Evolutionary conservation across 805 yeast genomes (phyloP).

Genomic region (Zygotorulaspora chibaensis): DNA sequence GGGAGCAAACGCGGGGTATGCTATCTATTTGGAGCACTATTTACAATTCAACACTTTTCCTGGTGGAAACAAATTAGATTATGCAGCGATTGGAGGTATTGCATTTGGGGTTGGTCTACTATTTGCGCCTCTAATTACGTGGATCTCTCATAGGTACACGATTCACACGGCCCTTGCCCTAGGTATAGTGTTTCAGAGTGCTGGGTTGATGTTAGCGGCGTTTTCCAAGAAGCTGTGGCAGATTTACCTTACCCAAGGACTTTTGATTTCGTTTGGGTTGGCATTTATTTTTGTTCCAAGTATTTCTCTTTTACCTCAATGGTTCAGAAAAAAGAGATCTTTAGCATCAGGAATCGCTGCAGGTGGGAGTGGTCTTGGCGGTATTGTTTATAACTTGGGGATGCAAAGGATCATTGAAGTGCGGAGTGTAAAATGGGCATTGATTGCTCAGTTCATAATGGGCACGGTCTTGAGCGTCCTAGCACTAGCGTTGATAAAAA

Average conservation of each 20-base stretch:
- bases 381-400: constrained; percentile 39
- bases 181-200: constrained; percentile 46
- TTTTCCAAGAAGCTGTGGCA: constrained; percentile 50
- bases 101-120: constrained; percentile 49
- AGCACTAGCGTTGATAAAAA: constrained; percentile 29
- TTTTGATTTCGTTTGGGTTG: constrained; percentile 48
- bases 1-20: constrained; percentile 56
- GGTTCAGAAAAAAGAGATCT: constrained; percentile 47
- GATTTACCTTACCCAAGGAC: constrained; percentile 52
- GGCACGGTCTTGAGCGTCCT: constrained; percentile 34
- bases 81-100: constrained; percentile 53
- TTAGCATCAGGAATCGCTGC: constrained; percentile 38
- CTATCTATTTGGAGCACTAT: constrained; percentile 48
- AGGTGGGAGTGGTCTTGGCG: constrained; percentile 43
- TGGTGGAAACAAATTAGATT: constrained; percentile 46
- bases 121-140: constrained; percentile 47
- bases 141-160: constrained; percentile 42
- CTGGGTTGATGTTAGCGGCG: constrained; percentile 43
- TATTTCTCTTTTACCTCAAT: constrained; percentile 48
- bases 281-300: constrained; percentile 48
- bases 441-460: constrained; percentile 36
- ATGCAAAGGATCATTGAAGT: constrained; percentile 34
- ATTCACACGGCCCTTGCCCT: constrained; percentile 37
- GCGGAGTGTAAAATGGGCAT: constrained; percentile 32
- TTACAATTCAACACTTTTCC: constrained; percentile 40